Evolutionary conservation across 345 rosid genomes (phyloP).

Genomic region (Mercurialis annua): DNA sequence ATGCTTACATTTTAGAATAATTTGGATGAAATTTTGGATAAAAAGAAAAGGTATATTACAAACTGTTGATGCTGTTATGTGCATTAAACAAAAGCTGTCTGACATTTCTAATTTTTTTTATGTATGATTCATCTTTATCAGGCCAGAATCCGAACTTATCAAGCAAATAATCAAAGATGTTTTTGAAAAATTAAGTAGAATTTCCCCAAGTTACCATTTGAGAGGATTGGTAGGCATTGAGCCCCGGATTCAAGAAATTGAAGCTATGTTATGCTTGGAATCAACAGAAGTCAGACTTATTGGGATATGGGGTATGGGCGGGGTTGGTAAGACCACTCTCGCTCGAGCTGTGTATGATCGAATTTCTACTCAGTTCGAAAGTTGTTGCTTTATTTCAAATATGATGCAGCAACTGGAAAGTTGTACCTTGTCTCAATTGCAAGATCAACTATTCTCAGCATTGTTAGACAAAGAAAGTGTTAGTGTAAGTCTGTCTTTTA

Average conservation of each 20-base stretch:
- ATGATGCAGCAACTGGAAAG: neutral
- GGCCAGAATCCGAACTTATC: slow-evolving; percentile 1
- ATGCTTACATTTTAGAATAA: no score
- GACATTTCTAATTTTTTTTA: no score
- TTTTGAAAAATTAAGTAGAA: neutral
- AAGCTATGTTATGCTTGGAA: neutral
- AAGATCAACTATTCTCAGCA: slow-evolving; percentile 2
- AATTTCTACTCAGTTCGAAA: neutral
- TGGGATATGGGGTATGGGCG: slow-evolving; percentile 14
- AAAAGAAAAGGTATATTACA: no score
- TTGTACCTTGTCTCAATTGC: neutral
- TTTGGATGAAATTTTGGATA: no score
- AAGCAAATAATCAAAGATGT: neutral
- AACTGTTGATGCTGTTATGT: no score
- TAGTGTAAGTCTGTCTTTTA: no score
- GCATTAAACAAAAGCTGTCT: no score
- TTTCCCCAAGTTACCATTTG: neutral
- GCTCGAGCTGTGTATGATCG: neutral
- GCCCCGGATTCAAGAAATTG: neutral
- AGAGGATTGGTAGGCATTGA: slow-evolving; percentile 7
- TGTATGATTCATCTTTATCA: no score
- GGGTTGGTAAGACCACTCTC: slow-evolving; percentile 6
- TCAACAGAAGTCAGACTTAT: neutral
- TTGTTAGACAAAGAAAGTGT: neutral
- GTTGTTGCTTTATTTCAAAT: neutral